phyloP scores from a whole-genome alignment of 2,329 filamentous ascomycete species.

The Cadophora gregata region DNA sequence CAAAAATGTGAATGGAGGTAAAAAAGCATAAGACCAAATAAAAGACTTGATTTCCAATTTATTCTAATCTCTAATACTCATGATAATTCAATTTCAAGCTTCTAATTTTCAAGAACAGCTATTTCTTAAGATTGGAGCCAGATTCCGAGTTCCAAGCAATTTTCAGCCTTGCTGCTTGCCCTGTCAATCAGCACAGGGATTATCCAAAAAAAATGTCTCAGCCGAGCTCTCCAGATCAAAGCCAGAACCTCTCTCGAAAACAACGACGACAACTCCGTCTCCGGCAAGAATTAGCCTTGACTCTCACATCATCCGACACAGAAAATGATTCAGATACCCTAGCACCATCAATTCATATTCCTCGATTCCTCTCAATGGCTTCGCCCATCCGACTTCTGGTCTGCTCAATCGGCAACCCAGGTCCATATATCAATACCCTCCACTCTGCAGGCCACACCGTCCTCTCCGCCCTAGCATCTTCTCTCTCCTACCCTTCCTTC shows the following conservation, averaged over 20 bases:
- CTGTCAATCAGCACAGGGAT: conserved; percentile 19
- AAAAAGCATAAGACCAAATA: conserved; percentile 7
- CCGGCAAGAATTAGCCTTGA: neutral
- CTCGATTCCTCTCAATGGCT: conserved; percentile 30
- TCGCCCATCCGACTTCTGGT: conserved; percentile 67
- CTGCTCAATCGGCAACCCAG: conserved; percentile 86
- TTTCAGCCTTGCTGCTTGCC: conserved; percentile 23
- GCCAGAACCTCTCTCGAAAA: conserved; percentile 22
- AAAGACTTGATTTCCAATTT: neutral
- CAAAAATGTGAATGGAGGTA: neutral
- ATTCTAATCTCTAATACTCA: neutral
- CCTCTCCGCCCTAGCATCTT: conserved; percentile 59
- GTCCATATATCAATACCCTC: conserved; percentile 75
- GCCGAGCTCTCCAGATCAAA: conserved; percentile 16
- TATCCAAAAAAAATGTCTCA: conserved; percentile 26
- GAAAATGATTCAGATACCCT: conserved; percentile 12
- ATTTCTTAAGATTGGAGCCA: neutral
- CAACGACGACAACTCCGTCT: conserved; percentile 21
- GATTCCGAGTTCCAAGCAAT: neutral
- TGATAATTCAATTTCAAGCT: neutral
- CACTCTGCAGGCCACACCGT: conserved; percentile 88
- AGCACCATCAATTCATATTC: conserved; percentile 6
- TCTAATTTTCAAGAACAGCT: neutral
- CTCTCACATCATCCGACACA: conserved; percentile 11
- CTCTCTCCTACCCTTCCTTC: conserved; percentile 53